phyloP scores from a whole-genome alignment of 2,329 filamentous ascomycete genomes.

The Aspergillus candidus region DNA sequence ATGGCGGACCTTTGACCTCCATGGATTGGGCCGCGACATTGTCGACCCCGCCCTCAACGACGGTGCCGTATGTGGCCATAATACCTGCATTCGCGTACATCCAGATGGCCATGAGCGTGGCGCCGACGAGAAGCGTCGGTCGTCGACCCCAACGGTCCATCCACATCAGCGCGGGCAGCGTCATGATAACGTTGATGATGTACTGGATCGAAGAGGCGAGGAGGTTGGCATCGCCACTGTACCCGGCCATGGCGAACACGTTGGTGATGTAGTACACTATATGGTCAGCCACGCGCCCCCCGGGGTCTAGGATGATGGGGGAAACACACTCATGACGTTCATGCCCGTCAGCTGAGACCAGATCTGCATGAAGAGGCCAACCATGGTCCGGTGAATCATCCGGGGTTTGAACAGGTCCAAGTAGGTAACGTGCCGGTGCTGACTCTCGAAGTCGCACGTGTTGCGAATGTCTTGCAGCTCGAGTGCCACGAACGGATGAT shows the following conservation, averaged over 20 bases:
- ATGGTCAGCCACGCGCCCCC: not conserved
- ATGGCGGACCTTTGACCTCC: conserved; percentile 39
- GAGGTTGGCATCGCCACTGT: conserved; percentile 54
- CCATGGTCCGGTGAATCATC: conserved; percentile 68
- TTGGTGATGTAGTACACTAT: conserved; percentile 63
- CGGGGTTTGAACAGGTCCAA: conserved; percentile 64
- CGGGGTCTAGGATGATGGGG: not conserved
- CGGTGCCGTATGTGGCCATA: conserved; percentile 31
- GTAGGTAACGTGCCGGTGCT: conserved; percentile 63
- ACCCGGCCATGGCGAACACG: conserved; percentile 66
- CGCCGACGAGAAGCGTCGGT: conserved; percentile 58
- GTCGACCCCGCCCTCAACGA: conserved; percentile 37
- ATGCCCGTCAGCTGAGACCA: conserved; percentile 72
- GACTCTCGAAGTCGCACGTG: conserved; percentile 66
- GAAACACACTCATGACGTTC: conserved; percentile 57
- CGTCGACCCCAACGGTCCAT: conserved; percentile 73
- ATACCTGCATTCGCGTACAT: conserved; percentile 42
- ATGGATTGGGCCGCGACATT: conserved; percentile 33
- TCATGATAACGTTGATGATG: conserved; percentile 75
- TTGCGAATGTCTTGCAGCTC: conserved; percentile 69
- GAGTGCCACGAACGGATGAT: conserved; percentile 58
- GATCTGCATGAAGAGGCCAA: conserved; percentile 67
- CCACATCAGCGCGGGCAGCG: conserved; percentile 66
- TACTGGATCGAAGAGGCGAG: conserved; percentile 66
- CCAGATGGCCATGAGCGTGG: conserved; percentile 54